Base-by-base conservation (phyloP, 768 basidiomycete species). In the Xerocomellus chrysenteron region DNA sequence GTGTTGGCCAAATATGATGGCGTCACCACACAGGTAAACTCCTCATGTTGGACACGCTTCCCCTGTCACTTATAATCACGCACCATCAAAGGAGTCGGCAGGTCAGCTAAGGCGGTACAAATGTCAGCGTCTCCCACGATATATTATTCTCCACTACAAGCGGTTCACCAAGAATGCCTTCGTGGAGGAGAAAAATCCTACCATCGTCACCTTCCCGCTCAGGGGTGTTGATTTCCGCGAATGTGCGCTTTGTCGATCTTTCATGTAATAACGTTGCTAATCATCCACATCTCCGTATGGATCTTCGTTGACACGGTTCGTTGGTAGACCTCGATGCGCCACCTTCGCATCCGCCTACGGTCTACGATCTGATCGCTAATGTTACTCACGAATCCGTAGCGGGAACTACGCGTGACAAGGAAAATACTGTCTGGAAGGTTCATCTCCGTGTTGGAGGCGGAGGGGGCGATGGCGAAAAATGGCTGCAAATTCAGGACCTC, bases 181-280 rank as follows among this genome's bases (percentile, higher is more conserved):
- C 65, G 94, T 98, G 7, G 96, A 98, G 72, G 97, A 99, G 73
- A 97, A 97, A 74, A 99, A 99, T 66, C 96, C 96, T 9, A 99
- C 97, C 1, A 95, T 99, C 58, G 91, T 99, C 63, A 99, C 96
- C 68, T 99, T 97, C 67, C 96, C 96, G 3, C 78, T 98, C 26
- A 83, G 90, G 55, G 95, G 96, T 4, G 81, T 98, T 19, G 96
- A 99, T 73, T 88, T 99, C 71, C 78, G 76, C 64, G 94, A 94
- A 48, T 98, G 97, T 97, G 71, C 65, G 94, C 78, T 9, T 40
- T 59, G 53, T 65, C 55, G 61, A 59, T 59, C 60, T 57, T 60
- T 62, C 60, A 63, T 49, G 54, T 54, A 44, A 59, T 55, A 63
- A 57, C 50, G 46, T 63, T 62, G 54, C 54, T 66, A 51, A 67